These are phyloP conservation scores for Hypoxylon cercidicola DNA, from an alignment of 495 filamentous ascomycete species.

Conservation along the genomic window DNA sequence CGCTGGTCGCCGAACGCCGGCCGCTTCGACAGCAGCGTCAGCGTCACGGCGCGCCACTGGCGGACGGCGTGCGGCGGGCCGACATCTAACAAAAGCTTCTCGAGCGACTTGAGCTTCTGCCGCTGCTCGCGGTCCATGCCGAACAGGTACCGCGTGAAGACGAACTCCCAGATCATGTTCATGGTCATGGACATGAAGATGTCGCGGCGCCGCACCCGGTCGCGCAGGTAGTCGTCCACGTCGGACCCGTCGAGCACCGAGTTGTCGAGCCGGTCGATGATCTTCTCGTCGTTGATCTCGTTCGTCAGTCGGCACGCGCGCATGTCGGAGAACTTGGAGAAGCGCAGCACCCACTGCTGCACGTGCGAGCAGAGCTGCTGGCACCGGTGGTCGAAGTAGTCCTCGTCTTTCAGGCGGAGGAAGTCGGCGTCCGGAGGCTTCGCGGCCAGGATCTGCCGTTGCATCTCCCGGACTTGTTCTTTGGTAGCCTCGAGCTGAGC, in stretches of 20 bases:
- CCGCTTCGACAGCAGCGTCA: constrained; percentile 84
- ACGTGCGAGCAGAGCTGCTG: constrained; percentile 92
- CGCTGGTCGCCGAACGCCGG: constrained; percentile 78
- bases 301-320: constrained; percentile 80
- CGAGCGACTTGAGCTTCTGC: constrained; percentile 92
- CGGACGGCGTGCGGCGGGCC: constrained; percentile 84
- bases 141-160: constrained; percentile 97
- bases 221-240: constrained; percentile 83
- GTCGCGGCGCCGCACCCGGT: constrained; percentile 86
- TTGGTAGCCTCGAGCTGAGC: constrained; percentile 80
- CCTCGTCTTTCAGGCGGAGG: constrained; percentile 83
- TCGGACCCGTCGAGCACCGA: constrained; percentile 92
- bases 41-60: constrained; percentile 94
- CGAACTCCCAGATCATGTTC: constrained; percentile 97
- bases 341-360: constrained; percentile 94
- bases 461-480: constrained; percentile 81
- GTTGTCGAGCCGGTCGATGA: constrained; percentile 92
- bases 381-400: constrained; percentile 95
- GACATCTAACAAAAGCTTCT: constrained; percentile 89
- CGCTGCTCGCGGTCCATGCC: constrained; percentile 98
- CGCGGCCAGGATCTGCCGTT: constrained; percentile 80
- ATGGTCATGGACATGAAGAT: constrained; percentile 97
- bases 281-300: constrained; percentile 86
- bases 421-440: constrained; percentile 75
- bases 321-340: constrained; percentile 94